phyloP scores from a whole-genome alignment of 2,329 filamentous ascomycete genomes.

The Phoma herbarum region DNA sequence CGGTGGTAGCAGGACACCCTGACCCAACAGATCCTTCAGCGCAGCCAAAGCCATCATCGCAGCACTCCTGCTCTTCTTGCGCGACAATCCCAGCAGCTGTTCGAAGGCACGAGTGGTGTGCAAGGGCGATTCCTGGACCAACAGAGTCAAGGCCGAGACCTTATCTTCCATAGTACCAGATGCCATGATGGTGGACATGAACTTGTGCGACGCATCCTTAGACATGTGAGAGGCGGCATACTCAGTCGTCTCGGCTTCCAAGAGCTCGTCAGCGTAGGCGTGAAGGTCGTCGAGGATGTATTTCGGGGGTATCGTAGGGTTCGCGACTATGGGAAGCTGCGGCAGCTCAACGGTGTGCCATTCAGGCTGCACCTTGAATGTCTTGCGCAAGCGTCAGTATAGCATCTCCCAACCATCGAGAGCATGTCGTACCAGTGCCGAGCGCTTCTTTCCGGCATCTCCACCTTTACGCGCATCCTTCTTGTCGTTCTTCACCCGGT shows the following conservation, averaged over 20 bases:
- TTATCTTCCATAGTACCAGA: conserved; percentile 97
- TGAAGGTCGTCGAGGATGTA: conserved; percentile 67
- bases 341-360: conserved; percentile 71
- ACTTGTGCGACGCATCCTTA: conserved; percentile 89
- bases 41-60: conserved; percentile 92
- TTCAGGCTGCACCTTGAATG: conserved; percentile 69
- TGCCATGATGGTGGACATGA: conserved; percentile 95
- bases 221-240: conserved; percentile 77
- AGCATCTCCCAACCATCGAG: conserved; percentile 10
- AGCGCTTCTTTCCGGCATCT: conserved; percentile 41
- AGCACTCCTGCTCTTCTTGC: conserved; percentile 91
- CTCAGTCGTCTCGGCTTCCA: conserved; percentile 78
- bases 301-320: conserved; percentile 59
- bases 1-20: conserved; percentile 82
- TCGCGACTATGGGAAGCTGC: conserved; percentile 57
- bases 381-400: conserved; percentile 52
- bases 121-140: conserved; percentile 93
- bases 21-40: conserved; percentile 91
- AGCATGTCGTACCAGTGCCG: conserved; percentile 41
- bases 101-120: conserved; percentile 93
- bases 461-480: conserved; percentile 46
- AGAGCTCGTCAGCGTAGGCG: conserved; percentile 74
- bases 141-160: conserved; percentile 90
- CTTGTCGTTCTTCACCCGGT: conserved; percentile 41
- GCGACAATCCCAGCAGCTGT: conserved; percentile 80